Percentiles rank a stretch among this genome's conserved stretches.
Conservation (phyloP, 2,329 filamentous ascomycete genomes). For the Lachnellula suecica region DNA sequence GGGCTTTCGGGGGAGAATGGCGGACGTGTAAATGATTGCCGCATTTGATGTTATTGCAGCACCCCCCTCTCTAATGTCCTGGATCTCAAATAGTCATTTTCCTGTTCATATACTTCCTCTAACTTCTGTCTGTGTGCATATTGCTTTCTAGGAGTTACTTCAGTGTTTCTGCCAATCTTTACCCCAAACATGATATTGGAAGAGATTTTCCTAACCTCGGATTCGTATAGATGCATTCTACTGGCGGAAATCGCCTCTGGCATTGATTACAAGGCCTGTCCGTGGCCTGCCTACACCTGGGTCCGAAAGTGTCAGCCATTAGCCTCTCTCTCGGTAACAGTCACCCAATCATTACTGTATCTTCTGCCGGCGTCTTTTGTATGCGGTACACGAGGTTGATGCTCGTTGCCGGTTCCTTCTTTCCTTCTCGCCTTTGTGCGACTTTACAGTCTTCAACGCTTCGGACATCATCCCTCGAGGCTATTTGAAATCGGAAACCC, state of each 20-base stretch:
- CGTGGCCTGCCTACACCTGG: slow-evolving; percentile 27
- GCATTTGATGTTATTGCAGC: too few relatives aligned
- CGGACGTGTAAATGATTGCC: slow-evolving; percentile 47
- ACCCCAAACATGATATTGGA: neutral
- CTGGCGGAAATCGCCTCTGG: slow-evolving; percentile 24
- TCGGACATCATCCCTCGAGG: slow-evolving; percentile 7
- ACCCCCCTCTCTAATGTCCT: too few relatives aligned
- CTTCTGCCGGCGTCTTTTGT: slow-evolving; percentile 25
- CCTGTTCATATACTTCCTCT: too few relatives aligned
- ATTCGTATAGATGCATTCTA: slow-evolving; percentile 22
- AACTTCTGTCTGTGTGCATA: neutral
- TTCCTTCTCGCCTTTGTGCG: slow-evolving; percentile 7
- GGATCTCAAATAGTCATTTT: too few relatives aligned
- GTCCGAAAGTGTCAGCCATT: slow-evolving; percentile 6
- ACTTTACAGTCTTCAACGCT: slow-evolving; percentile 18
- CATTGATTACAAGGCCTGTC: slow-evolving; percentile 28
- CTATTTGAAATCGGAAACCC: too few relatives aligned
- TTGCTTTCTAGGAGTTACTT: neutral
- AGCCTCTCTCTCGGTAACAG: neutral
- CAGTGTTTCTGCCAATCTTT: neutral
- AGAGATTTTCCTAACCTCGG: slow-evolving; percentile 10
- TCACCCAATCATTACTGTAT: slow-evolving; percentile 15
- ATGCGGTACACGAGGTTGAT: slow-evolving; percentile 26
- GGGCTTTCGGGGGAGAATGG: slow-evolving; percentile 42
- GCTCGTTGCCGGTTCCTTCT: slow-evolving; percentile 22